Conservation (phyloP, 208 protist species). For the Crithidia acanthocephali region DNA sequence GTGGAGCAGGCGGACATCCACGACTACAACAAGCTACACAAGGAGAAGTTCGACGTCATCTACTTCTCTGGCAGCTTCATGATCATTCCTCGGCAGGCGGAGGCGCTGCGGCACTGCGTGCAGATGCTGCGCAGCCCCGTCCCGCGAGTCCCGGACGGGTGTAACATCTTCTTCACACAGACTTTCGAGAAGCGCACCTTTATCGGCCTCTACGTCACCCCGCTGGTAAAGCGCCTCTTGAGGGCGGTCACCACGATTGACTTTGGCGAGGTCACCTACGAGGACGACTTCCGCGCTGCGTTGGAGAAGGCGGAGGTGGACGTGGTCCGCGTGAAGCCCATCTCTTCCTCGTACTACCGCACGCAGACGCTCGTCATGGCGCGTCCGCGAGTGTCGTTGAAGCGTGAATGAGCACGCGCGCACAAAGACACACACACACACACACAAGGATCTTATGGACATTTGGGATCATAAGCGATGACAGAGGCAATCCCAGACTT, state of each 20-base stretch:
- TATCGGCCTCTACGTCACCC: slow-evolving; percentile 58
- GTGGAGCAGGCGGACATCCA: slow-evolving; percentile 71
- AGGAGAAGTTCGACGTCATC: slow-evolving; percentile 63
- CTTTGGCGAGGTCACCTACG: slow-evolving; percentile 86
- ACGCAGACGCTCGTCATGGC: slow-evolving; percentile 70
- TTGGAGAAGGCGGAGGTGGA: slow-evolving; percentile 59
- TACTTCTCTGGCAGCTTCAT: slow-evolving; percentile 89
- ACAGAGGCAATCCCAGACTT: too few relatives aligned
- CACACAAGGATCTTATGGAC: not conserved
- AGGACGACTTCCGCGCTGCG: slow-evolving; percentile 66
- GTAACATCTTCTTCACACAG: slow-evolving; percentile 82
- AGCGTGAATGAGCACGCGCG: not conserved
- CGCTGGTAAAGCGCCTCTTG: slow-evolving; percentile 63
- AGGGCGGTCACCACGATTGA: slow-evolving; percentile 74
- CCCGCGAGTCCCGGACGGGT: slow-evolving; percentile 40
- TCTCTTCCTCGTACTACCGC: slow-evolving; percentile 53
- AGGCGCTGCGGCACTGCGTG: slow-evolving; percentile 65
- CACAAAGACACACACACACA: too few relatives aligned
- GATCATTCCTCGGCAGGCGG: slow-evolving; percentile 61
- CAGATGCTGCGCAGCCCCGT: slow-evolving; percentile 64
- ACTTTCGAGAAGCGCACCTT: slow-evolving; percentile 75
- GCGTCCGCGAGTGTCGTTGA: slow-evolving; percentile 35
- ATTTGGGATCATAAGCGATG: too few relatives aligned
- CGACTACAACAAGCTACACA: slow-evolving; percentile 58
- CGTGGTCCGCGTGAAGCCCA: slow-evolving; percentile 49